These are phyloP conservation scores for Mucor velutinosus DNA, from an alignment of 371 early-diverging fungal species.

Conservation along the genomic window DNA sequence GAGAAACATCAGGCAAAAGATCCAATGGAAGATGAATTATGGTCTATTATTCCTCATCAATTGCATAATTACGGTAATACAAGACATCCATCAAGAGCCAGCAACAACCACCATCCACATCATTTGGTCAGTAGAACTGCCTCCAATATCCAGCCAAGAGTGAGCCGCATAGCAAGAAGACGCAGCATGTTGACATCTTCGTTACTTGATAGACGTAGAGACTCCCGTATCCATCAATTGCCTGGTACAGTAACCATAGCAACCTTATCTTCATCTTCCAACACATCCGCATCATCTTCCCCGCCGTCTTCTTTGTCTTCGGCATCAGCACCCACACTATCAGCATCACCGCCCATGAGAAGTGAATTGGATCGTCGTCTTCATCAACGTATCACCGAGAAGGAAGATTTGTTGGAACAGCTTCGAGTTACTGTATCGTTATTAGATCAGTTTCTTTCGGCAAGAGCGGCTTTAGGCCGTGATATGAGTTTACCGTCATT, in stretches of 20 bases:
- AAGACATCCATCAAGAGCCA: conserved; percentile 5
- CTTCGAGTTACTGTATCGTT: conserved; percentile 33
- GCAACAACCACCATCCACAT: background rate
- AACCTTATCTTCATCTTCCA: background rate
- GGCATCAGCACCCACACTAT: background rate
- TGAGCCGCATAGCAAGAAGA: conserved; percentile 16
- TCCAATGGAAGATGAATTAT: background rate
- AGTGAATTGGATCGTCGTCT: conserved; percentile 32
- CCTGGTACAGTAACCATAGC: background rate
- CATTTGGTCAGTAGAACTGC: background rate
- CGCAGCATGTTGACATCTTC: conserved; percentile 19
- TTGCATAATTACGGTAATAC: background rate
- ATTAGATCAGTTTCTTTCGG: conserved; percentile 40
- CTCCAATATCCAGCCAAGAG: background rate
- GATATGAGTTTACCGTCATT: conserved; percentile 29
- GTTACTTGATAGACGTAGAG: conserved; percentile 14
- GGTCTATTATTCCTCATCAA: conserved; percentile 10
- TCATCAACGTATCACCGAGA: conserved; percentile 32
- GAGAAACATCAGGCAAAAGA: conserved; percentile 1
- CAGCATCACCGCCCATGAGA: conserved; percentile 12
- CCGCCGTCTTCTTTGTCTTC: background rate
- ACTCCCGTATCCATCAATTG: conserved; percentile 3
- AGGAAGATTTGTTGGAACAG: conserved; percentile 41
- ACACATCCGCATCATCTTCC: background rate
- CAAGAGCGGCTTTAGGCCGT: conserved; percentile 30